Base-by-base conservation (phyloP, 768 basidiomycete species). In the Tubosaeta brunneosetosa region DNA sequence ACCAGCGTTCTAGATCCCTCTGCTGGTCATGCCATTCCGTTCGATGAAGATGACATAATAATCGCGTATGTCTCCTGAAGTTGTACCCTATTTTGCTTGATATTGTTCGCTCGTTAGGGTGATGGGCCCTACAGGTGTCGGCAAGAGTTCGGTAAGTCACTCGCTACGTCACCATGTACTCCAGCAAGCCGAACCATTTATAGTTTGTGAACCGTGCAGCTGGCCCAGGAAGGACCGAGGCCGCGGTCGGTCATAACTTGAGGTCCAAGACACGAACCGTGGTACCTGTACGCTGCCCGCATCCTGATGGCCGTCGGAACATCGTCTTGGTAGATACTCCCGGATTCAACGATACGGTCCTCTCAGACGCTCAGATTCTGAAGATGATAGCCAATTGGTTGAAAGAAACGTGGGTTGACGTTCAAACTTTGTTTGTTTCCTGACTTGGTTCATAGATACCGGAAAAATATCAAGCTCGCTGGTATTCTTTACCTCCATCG, bases 121-220 rank as follows among this genome's bases (percentile, higher is more conserved):
- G 13, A 61, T 61, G 60, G 60, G 60, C 2, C 37, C 44, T 16
- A 61, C 60, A 5, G 56, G 59, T 3, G 37, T 34, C 4, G 59
- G 60, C 1, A 61, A 61, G 37, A 61, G 60, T 42, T 62, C 60
- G 4, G 60, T 58, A 46, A 55, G 60, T 58, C 14, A n/a, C 10
- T 44, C 12, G 5, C 2, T 2, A 7, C 16, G 9, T 25, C 5
- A 48, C 3, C 17, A 17, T 16, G 37, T 3, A 1, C 7, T 34
- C 12, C 12, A 11, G 12, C 0, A 13, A 12, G 16, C 29, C 37
- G 19, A 52, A n/a, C 16, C 9, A 16, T 36, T 27, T 2, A 19
- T 10, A 61, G 60, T 61, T 61, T n/a, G 40, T 62, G 26, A 61
- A 55, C 51, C 19, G 2, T 10, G 51, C 38, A 4, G 31, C 48